Percentiles rank a stretch among this genome's conserved stretches.
Conservation (phyloP, 805 yeast genomes). For the Candida caryicola region DNA sequence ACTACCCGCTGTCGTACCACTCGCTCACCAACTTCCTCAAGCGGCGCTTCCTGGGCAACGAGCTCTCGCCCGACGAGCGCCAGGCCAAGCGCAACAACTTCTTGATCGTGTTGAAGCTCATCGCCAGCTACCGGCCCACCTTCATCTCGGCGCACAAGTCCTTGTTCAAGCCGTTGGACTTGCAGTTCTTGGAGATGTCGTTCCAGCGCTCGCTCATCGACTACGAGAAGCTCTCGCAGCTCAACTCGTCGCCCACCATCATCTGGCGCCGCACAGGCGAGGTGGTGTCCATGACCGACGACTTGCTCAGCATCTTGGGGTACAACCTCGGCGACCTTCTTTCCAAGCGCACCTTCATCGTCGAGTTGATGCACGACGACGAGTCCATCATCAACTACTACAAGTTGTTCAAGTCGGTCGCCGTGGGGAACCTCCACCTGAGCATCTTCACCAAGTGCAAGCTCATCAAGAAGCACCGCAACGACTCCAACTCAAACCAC, state of each 20-base stretch:
- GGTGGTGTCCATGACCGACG: constrained; percentile 74
- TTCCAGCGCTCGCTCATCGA: constrained; percentile 44
- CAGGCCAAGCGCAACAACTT: constrained; percentile 31
- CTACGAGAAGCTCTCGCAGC: constrained; percentile 40
- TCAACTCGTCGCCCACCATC: constrained; percentile 74
- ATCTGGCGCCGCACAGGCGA: constrained; percentile 89
- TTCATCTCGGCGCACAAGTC: constrained; percentile 75
- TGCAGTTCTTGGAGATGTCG: constrained; percentile 49
- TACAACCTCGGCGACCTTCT: constrained; percentile 56
- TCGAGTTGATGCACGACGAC: constrained; percentile 77
- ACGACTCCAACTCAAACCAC: constrained; percentile 17
- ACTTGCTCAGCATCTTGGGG: constrained; percentile 67
- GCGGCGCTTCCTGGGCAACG: constrained; percentile 53
- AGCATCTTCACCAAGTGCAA: constrained; percentile 52
- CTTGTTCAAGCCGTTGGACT: constrained; percentile 62
- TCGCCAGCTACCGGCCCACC: constrained; percentile 70
- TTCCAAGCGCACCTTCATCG: constrained; percentile 61
- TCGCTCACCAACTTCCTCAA: constrained; percentile 55
- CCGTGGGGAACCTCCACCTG: constrained; percentile 63
- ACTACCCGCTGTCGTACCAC: constrained; percentile 63
- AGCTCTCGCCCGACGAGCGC: constrained; percentile 29
- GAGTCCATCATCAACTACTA: constrained; percentile 70
- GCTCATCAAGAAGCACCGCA: constrained; percentile 30
- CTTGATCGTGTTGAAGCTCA: constrained; percentile 48
- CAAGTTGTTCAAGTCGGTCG: constrained; percentile 64